Evolutionary conservation across 805 yeast species (phyloP).

Genomic region (Grigorovia yakushimaensis): DNA sequence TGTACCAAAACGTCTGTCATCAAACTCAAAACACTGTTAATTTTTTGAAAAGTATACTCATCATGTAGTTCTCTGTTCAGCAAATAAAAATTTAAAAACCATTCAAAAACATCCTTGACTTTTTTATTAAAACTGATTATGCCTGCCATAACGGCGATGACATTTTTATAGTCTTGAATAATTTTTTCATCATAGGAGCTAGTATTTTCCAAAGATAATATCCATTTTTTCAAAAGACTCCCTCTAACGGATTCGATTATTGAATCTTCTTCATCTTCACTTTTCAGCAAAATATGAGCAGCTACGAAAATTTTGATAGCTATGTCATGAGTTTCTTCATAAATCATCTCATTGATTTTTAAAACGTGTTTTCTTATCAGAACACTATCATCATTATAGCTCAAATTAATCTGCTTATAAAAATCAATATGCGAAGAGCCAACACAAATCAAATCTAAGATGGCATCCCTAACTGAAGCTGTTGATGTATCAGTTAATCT

Average conservation of each 20-base stretch:
- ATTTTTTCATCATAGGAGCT: constrained; percentile 8
- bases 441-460: constrained; percentile 50
- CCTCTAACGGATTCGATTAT: constrained; percentile 36
- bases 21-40: constrained; percentile 9
- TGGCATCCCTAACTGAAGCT: constrained; percentile 68
- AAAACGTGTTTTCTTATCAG: constrained; percentile 57
- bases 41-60: constrained; percentile 2
- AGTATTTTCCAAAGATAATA: constrained; percentile 12
- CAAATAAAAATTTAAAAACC: constrained; percentile 38
- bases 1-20: constrained; percentile 21
- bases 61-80: constrained; percentile 25
- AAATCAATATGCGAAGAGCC: constrained; percentile 32
- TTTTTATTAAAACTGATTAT: constrained; percentile 32
- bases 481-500: constrained; percentile 55
- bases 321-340: constrained; percentile 26
- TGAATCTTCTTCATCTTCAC: constrained; percentile 63
- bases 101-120: constrained; percentile 37
- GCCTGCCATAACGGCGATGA: constrained; percentile 31
- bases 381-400: constrained; percentile 47
- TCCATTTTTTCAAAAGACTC: constrained; percentile 33
- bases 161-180: constrained; percentile 6
- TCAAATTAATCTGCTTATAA: constrained; percentile 37
- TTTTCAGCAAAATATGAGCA: constrained; percentile 41
- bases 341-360: constrained; percentile 41
- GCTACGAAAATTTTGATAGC: constrained; percentile 35